Conservation (phyloP, 169 alveolate genomes). For the Cryptosporidium sp. region DNA sequence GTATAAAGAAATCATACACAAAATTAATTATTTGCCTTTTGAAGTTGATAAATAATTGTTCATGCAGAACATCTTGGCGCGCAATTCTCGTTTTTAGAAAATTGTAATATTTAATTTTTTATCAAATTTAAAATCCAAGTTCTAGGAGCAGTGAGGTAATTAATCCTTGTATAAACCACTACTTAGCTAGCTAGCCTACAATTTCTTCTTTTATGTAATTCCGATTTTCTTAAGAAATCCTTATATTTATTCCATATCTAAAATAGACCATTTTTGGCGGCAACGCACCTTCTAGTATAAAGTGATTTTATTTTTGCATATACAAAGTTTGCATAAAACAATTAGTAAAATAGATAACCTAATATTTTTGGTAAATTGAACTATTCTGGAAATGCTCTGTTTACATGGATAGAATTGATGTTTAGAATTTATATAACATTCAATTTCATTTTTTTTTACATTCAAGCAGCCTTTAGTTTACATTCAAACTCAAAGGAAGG, state of each 20-base stretch:
- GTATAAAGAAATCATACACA: too few relatives aligned
- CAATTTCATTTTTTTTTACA: background rate
- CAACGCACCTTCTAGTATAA: background rate
- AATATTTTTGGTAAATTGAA: background rate
- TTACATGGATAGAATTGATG: background rate
- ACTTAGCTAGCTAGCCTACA: background rate
- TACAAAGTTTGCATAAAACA: background rate
- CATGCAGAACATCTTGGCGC: background rate
- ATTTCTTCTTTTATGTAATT: background rate
- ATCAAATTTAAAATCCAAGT: background rate
- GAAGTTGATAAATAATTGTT: background rate
- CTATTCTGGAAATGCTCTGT: background rate
- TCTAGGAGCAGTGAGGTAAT: background rate
- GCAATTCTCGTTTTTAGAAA: background rate
- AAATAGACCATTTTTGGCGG: conserved; percentile 8
- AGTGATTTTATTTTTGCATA: background rate
- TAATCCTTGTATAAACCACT: background rate
- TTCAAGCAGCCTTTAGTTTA: background rate
- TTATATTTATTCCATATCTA: background rate
- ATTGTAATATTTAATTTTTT: background rate
- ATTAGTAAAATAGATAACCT: background rate
- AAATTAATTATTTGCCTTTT: too few relatives aligned
- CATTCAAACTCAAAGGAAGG: background rate
- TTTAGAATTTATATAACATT: background rate
- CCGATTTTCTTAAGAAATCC: background rate